A percentile compares a stretch with the other conserved stretches of the same genome.
These are phyloP conservation scores for Marchantia polymorpha DNA, from an alignment of 225 moss, liverwort and hornwort genomes.

Conservation along the genomic window DNA sequence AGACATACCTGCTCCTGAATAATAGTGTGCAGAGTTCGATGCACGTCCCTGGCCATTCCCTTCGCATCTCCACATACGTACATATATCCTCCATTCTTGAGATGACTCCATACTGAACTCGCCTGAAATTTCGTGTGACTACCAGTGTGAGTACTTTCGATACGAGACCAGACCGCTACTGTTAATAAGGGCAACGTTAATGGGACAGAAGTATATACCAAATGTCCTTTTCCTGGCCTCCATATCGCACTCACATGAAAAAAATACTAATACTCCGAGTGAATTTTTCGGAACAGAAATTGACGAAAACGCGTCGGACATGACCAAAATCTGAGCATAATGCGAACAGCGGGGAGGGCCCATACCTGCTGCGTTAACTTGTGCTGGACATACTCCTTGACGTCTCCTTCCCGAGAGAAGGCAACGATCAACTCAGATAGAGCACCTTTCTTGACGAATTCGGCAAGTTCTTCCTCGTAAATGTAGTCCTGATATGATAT, in stretches of 20 bases:
- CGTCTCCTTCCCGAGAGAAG: conserved; percentile 62
- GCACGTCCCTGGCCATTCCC: conserved; percentile 95
- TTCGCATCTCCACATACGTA: conserved; percentile 98
- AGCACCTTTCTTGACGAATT: conserved; percentile 48
- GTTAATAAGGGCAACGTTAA: too few relatives aligned
- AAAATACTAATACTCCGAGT: too few relatives aligned
- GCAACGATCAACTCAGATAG: conserved; percentile 62
- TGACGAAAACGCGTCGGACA: neutral
- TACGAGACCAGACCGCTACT: too few relatives aligned
- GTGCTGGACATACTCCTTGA: conserved; percentile 90
- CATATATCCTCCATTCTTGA: conserved; percentile 62
- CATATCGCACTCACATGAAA: too few relatives aligned
- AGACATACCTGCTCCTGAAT: conserved; percentile 58
- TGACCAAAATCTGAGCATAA: neutral
- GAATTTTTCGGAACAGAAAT: too few relatives aligned
- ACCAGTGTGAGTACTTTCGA: neutral
- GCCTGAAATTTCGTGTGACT: conserved; percentile 38
- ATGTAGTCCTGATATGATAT: conserved; percentile 60
- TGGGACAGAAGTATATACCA: too few relatives aligned
- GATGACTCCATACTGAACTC: conserved; percentile 50
- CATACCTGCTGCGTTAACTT: conserved; percentile 62
- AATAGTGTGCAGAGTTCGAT: conserved; percentile 56
- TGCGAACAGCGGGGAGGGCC: neutral
- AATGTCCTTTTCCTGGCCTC: too few relatives aligned
- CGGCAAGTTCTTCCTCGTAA: conserved; percentile 72